Evolutionary conservation across 2,329 filamentous ascomycete species (phyloP), one percentile per base, ranked within the genome.

Genomic region (Aspergillus sojae): DNA sequence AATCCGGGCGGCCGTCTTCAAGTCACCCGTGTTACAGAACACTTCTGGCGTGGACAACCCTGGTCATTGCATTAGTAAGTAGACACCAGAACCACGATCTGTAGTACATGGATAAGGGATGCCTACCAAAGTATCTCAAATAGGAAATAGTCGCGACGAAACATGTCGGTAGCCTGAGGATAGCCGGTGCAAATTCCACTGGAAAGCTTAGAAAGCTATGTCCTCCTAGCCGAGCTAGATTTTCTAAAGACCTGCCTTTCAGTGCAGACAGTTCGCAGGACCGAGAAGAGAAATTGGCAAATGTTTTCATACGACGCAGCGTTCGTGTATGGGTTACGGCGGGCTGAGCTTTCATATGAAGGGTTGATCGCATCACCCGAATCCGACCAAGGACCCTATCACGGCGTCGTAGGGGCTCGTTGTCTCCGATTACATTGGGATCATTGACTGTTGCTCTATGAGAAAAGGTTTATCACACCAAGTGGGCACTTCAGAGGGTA

Each of bases 211-310:
- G 66, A 61, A 76, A 72, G 62, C 77, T 77, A 61, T 80, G 71
- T 7, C 81, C 81, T 55, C 81, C 80, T 28, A 83, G 72, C 14
- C 78, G 78, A 53, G 78, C 72, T 23, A 82, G 70, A n/a, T 72
- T 75, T 57, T 81, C 79, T 19, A 82, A 50, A 14, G 72, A 67
- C 54, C 68, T 77, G n/a, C 75, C 78, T 53, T 67, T 73, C 58
- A 82, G 64, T 12, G 75, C 74, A 48, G 71, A 71, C 68, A 79
- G 75, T 7, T 69, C 68, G 53, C 66, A 64, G 12, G 69, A 64
- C 28, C 71, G 73, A 61, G 61, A 65, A 7, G 71, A 60, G 10
- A 80, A 62, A 48, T 70, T 74, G 6, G 74, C 74, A 58, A 81
- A 74, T 19, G 79, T 80, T 66, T 75, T 81, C 58, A 77, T 79